phyloP scores from a whole-genome alignment of 1,284 basidiomycete species.

The Pulveroboletus ridleyi region DNA sequence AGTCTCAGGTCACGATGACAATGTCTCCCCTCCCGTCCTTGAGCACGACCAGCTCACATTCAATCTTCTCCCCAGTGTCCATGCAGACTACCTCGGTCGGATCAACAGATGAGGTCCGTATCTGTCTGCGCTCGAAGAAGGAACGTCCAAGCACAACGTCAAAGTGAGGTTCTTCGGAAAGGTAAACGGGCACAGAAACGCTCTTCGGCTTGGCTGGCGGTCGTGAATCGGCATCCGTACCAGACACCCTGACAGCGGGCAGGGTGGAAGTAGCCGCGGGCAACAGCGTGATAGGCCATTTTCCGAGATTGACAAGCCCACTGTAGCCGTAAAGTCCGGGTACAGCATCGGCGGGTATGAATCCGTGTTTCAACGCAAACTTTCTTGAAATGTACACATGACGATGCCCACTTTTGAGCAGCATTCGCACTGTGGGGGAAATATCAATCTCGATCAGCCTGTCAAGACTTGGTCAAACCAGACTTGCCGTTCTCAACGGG shows the following conservation, averaged over 20 bases:
- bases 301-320: conserved; percentile 83
- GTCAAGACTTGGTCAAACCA: neutral
- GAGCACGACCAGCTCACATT: conserved; percentile 91
- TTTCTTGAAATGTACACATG: conserved; percentile 96
- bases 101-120: conserved; percentile 85
- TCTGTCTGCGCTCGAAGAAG: conserved; percentile 92
- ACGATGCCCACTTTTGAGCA: conserved; percentile 92
- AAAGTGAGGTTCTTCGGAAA: conserved; percentile 96
- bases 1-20: conserved; percentile 77
- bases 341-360: conserved; percentile 86
- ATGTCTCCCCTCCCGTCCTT: conserved; percentile 89
- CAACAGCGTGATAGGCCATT: conserved; percentile 75
- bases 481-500: conserved; percentile 82
- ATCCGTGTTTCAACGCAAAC: conserved; percentile 90
- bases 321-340: conserved; percentile 88
- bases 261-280: conserved; percentile 38
- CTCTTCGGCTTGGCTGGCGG: conserved; percentile 44
- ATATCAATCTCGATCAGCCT: conserved; percentile 14
- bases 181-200: conserved; percentile 61
- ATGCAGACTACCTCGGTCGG: conserved; percentile 92
- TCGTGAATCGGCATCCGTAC: conserved; percentile 19
- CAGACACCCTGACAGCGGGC: conserved; percentile 20
- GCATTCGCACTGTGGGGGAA: conserved; percentile 77
- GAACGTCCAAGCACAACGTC: conserved; percentile 94
- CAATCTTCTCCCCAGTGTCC: conserved; percentile 94